These are phyloP conservation scores for Buxus sempervirens DNA, from an alignment of 164 flowering plant genomes.

Conservation along the genomic window DNA sequence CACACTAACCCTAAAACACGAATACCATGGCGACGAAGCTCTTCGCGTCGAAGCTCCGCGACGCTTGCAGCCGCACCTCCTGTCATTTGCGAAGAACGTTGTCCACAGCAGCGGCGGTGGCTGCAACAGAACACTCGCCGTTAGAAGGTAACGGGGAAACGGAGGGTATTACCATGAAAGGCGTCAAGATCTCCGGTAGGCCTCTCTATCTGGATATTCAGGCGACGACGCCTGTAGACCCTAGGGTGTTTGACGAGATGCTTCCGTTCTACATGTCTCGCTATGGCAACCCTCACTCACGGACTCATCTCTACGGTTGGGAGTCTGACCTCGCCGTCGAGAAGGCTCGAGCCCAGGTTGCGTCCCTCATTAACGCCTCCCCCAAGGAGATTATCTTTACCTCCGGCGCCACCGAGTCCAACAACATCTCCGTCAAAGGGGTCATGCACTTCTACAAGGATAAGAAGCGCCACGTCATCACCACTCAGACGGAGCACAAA, in stretches of 20 bases:
- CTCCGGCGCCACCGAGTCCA: slow-evolving; percentile 96
- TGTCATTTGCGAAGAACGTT: slow-evolving; percentile 30
- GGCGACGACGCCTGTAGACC: slow-evolving; percentile 93
- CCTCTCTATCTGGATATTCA: slow-evolving; percentile 95
- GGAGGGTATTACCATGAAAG: slow-evolving; percentile 55
- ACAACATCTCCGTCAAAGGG: slow-evolving; percentile 91
- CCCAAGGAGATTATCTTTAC: slow-evolving; percentile 92
- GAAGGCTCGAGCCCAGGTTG: slow-evolving; percentile 66
- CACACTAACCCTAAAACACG: background rate
- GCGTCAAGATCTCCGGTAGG: slow-evolving; percentile 74
- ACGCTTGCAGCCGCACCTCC: slow-evolving; percentile 9
- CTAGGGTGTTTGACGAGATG: slow-evolving; percentile 88
- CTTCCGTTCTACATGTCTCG: slow-evolving; percentile 70
- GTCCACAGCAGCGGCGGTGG: slow-evolving; percentile 38
- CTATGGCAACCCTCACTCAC: slow-evolving; percentile 93
- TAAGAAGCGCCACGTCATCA: slow-evolving; percentile 78
- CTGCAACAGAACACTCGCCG: slow-evolving; percentile 9
- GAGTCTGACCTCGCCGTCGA: slow-evolving; percentile 92
- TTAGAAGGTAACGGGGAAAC: slow-evolving; percentile 24
- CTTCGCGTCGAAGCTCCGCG: slow-evolving; percentile 34
- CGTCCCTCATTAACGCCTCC: slow-evolving; percentile 68
- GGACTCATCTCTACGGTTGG: slow-evolving; percentile 97
- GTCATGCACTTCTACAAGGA: slow-evolving; percentile 73
- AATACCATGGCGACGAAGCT: slow-evolving; percentile 47
- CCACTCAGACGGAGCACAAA: slow-evolving; percentile 98